phyloP scores from a whole-genome alignment of 2,329 filamentous ascomycete species.

The Epicoccum nigrum region DNA sequence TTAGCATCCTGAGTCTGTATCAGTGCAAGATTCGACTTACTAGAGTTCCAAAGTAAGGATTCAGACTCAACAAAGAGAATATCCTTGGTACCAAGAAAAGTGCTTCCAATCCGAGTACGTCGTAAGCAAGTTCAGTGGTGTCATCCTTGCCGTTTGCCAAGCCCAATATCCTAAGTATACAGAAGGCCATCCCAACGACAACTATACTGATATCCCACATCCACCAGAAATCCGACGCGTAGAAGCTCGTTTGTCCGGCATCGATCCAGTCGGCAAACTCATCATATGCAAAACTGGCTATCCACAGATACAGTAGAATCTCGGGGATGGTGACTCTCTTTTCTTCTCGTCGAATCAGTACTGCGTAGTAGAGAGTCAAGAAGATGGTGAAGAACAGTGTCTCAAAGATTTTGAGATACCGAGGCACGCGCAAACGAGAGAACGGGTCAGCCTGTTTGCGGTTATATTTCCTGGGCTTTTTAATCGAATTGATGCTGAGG shows the following conservation, averaged over 20 bases:
- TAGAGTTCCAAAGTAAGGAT: slow-evolving; percentile 87
- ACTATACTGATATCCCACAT: slow-evolving; percentile 63
- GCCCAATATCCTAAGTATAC: slow-evolving; percentile 70
- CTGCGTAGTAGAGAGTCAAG: slow-evolving; percentile 82
- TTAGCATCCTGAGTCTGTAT: neutral
- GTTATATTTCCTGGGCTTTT: slow-evolving; percentile 79
- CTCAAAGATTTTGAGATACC: slow-evolving; percentile 85
- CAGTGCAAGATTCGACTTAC: slow-evolving; percentile 42
- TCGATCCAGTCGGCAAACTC: slow-evolving; percentile 75
- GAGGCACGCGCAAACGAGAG: slow-evolving; percentile 76
- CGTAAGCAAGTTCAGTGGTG: slow-evolving; percentile 81
- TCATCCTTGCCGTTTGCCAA: slow-evolving; percentile 63
- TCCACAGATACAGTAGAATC: slow-evolving; percentile 80
- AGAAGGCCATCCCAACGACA: slow-evolving; percentile 72
- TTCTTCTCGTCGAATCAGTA: slow-evolving; percentile 75
- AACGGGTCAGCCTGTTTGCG: slow-evolving; percentile 51
- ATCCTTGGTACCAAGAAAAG: slow-evolving; percentile 87
- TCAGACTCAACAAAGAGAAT: slow-evolving; percentile 83
- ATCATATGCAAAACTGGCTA: slow-evolving; percentile 86
- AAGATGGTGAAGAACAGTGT: slow-evolving; percentile 80
- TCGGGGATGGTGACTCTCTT: slow-evolving; percentile 71
- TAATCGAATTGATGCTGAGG: slow-evolving; percentile 73
- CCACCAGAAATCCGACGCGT: slow-evolving; percentile 47
- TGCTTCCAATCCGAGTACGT: slow-evolving; percentile 86
- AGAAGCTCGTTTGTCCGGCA: slow-evolving; percentile 77